Evolutionary conservation across 768 basidiomycete species (phyloP), one percentile per base, ranked within the genome.

Genomic region (Mrakia blollopis): DNA sequence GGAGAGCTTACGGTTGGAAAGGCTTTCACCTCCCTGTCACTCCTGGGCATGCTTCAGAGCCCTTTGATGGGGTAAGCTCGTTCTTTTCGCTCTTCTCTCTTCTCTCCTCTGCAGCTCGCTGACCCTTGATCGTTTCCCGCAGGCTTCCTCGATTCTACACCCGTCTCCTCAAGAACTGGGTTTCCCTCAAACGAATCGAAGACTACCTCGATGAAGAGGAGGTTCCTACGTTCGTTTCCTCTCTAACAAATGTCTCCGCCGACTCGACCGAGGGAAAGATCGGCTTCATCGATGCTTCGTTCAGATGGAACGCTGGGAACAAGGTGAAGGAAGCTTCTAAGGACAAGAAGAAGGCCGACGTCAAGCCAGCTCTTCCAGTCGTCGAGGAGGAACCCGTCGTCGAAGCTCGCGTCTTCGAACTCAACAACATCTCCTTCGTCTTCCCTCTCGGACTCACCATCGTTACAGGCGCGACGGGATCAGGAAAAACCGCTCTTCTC

Each of bases 21-120:
- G 25, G 94, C 95, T 0, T 96, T 96, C 81, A 96, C 94, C 62
- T 90, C 93, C 0, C 91, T 97, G 47, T 88, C 93, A 0, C 83
- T 96, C 60, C 95, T 96, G 83, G 86, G 86, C 61, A 94, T 97
- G 94, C 86, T 97, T 5, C 89, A 91, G 79, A 5, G 32, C 2
- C 73, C 62, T 44, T 73, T 54, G 68, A 77, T n/a, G 32, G 61
- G 47, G 57, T 57, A 6, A 25, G 57, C 18, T 52, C 39, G 39
- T 52, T 16, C 23, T 52, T 16, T 16, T 57, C n/a, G 11, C 4
- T 57, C n/a, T n/a, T 57, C 11, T n/a, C 39, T 57, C n/a, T 57
- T 11, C n/a, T 25, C n/a, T 57, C 14, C n/a, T 57, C 28, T 69
- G 2, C 11, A 44, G 44, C 44, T 44, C 44, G 44, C 44, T 9